Evolutionary conservation across 176 grass and related monocot species (phyloP).

Genomic region (Saccharum officinarum): DNA sequence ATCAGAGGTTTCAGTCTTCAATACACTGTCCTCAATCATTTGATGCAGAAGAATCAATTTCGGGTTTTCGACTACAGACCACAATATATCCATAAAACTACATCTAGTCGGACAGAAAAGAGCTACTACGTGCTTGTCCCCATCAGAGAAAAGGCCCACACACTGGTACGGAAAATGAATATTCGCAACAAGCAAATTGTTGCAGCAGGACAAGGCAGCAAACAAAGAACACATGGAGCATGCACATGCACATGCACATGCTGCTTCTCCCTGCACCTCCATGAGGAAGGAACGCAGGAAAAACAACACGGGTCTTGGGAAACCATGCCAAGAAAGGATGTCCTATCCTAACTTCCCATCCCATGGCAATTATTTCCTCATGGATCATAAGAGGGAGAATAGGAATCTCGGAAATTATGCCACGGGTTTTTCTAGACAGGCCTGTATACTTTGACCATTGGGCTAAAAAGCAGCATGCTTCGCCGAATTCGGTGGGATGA

Average conservation of each 20-base stretch:
- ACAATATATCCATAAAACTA: slow-evolving; percentile 11
- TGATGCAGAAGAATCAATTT: slow-evolving; percentile 18
- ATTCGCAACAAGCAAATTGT: not conserved
- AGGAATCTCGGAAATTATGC: not conserved
- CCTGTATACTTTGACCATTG: not conserved
- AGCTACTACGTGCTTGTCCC: not conserved
- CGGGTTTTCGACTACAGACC: slow-evolving; percentile 1
- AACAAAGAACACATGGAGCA: slow-evolving; percentile 4
- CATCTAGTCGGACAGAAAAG: slow-evolving; percentile 24
- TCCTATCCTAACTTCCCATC: not conserved
- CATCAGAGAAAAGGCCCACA: slow-evolving; percentile 22
- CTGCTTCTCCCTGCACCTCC: not conserved
- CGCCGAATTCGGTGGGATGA: not conserved
- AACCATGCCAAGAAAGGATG: not conserved
- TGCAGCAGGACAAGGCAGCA: slow-evolving; percentile 11
- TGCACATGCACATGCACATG: slow-evolving; percentile 34
- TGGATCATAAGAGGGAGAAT: not conserved
- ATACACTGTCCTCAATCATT: slow-evolving; percentile 56
- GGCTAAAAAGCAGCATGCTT: not conserved
- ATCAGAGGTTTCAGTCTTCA: slow-evolving; percentile 33
- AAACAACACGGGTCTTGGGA: not conserved
- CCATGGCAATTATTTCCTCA: not conserved
- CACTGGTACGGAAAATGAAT: slow-evolving; percentile 36
- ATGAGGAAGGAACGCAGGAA: not conserved
- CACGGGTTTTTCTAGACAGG: not conserved